Percentiles rank a stretch among this genome's conserved stretches.
Conservation (phyloP, 2,329 filamentous ascomycete genomes). For the Penicillium crustosum region DNA sequence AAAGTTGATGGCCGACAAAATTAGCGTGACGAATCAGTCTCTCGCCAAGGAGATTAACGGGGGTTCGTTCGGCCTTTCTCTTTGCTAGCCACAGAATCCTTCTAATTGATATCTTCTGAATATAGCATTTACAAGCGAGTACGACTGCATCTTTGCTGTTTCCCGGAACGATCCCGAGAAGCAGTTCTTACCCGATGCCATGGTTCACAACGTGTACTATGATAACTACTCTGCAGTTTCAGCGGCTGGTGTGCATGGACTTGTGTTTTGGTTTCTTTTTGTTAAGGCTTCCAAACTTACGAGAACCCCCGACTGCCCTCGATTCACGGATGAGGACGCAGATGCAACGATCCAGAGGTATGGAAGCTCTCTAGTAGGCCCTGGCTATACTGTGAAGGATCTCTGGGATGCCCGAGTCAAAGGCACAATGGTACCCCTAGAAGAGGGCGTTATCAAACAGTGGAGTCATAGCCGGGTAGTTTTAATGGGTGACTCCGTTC, state of each 20-base stretch:
- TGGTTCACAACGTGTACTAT: slow-evolving; percentile 16
- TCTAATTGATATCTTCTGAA: background rate
- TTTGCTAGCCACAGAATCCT: too few species aligned
- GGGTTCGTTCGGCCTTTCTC: background rate
- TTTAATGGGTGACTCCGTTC: slow-evolving; percentile 20
- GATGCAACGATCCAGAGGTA: slow-evolving; percentile 10
- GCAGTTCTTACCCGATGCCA: slow-evolving; percentile 9
- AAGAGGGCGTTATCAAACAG: slow-evolving; percentile 17
- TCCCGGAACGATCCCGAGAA: slow-evolving; percentile 9
- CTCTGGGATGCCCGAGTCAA: slow-evolving; percentile 20
- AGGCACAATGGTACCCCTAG: slow-evolving; percentile 16
- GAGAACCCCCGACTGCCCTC: slow-evolving; percentile 14
- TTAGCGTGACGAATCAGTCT: background rate
- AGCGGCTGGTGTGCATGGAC: slow-evolving; percentile 13
- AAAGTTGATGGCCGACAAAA: slow-evolving; percentile 28
- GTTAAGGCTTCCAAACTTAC: slow-evolving; percentile 9
- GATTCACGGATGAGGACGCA: slow-evolving; percentile 17
- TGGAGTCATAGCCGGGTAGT: slow-evolving; percentile 20
- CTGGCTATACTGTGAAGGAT: slow-evolving; percentile 21
- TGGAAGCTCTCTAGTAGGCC: slow-evolving; percentile 14
- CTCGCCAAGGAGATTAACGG: slow-evolving; percentile 5
- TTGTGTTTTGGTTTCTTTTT: slow-evolving; percentile 24
- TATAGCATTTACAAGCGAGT: slow-evolving; percentile 21
- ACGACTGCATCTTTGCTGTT: slow-evolving; percentile 27
- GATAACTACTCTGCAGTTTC: slow-evolving; percentile 16